Conservation (phyloP, 768 basidiomycete species). For the Megacollybia marginata region DNA sequence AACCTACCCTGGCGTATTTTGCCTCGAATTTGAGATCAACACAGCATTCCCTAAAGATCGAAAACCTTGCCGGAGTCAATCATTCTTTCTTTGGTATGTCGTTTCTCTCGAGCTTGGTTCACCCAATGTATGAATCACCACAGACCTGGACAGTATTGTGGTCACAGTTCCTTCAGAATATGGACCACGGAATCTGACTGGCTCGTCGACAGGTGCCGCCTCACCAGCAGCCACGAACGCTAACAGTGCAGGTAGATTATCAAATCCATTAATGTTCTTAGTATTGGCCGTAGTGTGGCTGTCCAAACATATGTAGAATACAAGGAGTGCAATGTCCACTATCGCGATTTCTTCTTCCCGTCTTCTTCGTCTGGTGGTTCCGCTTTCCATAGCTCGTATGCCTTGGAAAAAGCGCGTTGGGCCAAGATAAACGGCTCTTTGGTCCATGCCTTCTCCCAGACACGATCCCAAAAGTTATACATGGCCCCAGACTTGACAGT, state of each 20-base stretch:
- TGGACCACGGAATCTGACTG: constrained; percentile 18
- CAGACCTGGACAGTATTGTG: constrained; percentile 39
- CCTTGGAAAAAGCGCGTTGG: constrained; percentile 25
- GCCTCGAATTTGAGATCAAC: constrained; percentile 33
- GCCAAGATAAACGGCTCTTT: constrained; percentile 51
- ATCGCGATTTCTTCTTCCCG: background rate
- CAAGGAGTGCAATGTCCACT: background rate
- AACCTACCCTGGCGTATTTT: constrained; percentile 34
- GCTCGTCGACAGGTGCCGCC: background rate
- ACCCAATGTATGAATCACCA: background rate
- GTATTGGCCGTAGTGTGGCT: background rate
- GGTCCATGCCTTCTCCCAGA: constrained; percentile 60
- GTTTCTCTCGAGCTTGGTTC: background rate
- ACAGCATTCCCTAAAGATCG: constrained; percentile 29
- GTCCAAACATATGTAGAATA: background rate
- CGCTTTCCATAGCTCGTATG: background rate
- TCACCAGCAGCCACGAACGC: background rate
- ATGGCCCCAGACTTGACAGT: constrained; percentile 55
- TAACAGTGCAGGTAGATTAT: background rate
- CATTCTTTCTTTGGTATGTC: constrained; percentile 35
- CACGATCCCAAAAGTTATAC: constrained; percentile 43
- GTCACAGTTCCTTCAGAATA: constrained; percentile 34
- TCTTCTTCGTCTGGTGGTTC: background rate
- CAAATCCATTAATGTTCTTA: background rate
- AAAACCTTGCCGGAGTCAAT: constrained; percentile 34